These are phyloP conservation scores for Jamesozyma piceae DNA, from an alignment of 805 yeast species.

Conservation along the genomic window DNA sequence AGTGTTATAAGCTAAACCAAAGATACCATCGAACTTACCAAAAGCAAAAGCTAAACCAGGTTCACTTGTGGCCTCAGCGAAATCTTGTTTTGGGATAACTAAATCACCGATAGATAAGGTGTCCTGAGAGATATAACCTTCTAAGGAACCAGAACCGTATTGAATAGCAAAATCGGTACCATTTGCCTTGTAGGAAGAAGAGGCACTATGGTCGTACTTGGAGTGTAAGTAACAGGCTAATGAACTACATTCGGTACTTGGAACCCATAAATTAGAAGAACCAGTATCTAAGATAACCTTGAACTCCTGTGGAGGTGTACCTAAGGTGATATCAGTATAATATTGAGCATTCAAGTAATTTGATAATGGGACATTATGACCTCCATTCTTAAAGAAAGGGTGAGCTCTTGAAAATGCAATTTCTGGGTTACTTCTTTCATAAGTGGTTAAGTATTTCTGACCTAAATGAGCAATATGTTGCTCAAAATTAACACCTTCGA, in stretches of 20 bases:
- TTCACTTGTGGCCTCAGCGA: conserved; percentile 95
- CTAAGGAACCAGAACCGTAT: conserved; percentile 89
- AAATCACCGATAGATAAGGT: conserved; percentile 65
- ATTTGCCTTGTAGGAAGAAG: conserved; percentile 78
- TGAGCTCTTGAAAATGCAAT: conserved; percentile 23
- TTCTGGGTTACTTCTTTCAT: conserved; percentile 38
- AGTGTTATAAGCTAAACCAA: conserved; percentile 89
- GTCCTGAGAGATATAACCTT: conserved; percentile 88
- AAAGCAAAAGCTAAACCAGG: conserved; percentile 98
- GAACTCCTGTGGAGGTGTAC: conserved; percentile 89
- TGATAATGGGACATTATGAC: conserved; percentile 75
- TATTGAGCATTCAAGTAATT: conserved; percentile 95
- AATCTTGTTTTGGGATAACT: conserved; percentile 77
- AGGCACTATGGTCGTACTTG: conserved; percentile 76
- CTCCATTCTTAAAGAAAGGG: conserved; percentile 25
- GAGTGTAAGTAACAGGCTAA: conserved; percentile 91
- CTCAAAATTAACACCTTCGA: conserved; percentile 41
- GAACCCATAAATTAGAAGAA: conserved; percentile 95
- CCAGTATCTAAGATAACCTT: conserved; percentile 96
- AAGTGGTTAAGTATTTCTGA: conserved; percentile 48
- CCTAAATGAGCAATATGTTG: conserved; percentile 52
- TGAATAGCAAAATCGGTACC: conserved; percentile 79
- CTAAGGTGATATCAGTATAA: conserved; percentile 80
- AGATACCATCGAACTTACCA: conserved; percentile 96
- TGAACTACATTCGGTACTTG: conserved; percentile 78